phyloP scores from a whole-genome alignment of 345 rosid genomes.

The Melaleuca quinquenervia region DNA sequence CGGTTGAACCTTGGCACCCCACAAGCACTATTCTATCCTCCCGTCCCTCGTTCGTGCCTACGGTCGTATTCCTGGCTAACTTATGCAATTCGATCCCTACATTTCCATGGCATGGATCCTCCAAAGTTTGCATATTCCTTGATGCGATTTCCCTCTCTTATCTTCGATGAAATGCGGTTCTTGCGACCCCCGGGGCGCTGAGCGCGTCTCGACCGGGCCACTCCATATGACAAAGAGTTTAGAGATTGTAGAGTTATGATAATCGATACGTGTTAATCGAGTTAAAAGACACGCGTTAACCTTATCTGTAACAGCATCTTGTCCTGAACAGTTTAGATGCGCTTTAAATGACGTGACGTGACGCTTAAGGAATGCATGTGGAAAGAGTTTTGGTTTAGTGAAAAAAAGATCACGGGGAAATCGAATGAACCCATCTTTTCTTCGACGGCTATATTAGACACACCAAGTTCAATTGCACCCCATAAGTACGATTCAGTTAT shows the following conservation, averaged over 20 bases:
- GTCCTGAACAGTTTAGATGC: neutral
- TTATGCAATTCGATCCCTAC: neutral
- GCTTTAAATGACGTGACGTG: neutral
- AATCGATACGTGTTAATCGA: neutral
- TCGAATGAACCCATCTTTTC: neutral
- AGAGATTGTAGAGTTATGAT: neutral
- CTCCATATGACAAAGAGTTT: neutral
- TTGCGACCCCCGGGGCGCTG: neutral
- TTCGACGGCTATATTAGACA: neutral
- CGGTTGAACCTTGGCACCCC: neutral
- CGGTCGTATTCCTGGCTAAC: neutral
- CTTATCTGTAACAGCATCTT: neutral
- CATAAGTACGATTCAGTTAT: neutral
- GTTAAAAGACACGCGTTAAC: neutral
- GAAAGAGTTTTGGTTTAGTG: neutral
- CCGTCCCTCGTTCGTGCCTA: neutral
- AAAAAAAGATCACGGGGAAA: neutral
- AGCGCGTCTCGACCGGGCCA: neutral
- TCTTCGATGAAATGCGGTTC: neutral
- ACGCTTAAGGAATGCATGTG: neutral
- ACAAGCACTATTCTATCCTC: no score
- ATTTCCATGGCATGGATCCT: neutral
- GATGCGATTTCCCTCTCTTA: neutral
- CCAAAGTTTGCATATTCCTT: rapidly evolving
- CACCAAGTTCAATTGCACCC: neutral